phyloP scores from a whole-genome alignment of 139 green algal genomes.

The Zygnema cylindricum region DNA sequence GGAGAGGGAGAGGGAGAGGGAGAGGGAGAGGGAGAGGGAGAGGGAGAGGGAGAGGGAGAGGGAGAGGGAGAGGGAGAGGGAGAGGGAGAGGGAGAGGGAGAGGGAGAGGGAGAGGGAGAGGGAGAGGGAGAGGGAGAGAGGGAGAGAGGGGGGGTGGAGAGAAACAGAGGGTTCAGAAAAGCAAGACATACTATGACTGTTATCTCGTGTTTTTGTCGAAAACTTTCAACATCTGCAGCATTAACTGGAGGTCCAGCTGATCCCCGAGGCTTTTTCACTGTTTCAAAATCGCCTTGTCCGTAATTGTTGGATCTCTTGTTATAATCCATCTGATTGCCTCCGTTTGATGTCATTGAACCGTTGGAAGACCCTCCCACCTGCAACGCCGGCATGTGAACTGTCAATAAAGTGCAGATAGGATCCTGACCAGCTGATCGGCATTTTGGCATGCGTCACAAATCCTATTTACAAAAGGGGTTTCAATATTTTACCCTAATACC shows the following conservation, averaged over 20 bases:
- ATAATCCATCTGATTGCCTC: background rate
- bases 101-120: background rate
- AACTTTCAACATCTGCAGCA: slow-evolving; percentile 49
- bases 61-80: background rate
- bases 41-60: background rate
- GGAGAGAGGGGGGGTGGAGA: background rate
- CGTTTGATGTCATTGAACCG: background rate
- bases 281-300: slow-evolving; percentile 7
- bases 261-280: slow-evolving; percentile 13
- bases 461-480: no score
- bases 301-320: slow-evolving; percentile 1
- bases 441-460: no score
- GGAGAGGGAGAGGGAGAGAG: slow-evolving; percentile 5
- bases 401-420: no score
- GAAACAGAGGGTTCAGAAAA: no score
- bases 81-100: background rate
- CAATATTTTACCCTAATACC: no score
- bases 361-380: background rate
- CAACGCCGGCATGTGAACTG: no score
- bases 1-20: background rate
- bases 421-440: no score
- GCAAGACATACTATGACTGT: slow-evolving; percentile 55
- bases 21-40: background rate
- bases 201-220: slow-evolving; percentile 52
- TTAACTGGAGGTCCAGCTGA: background rate